These are phyloP conservation scores for Dactylellina leptospora DNA, from an alignment of 2,329 filamentous ascomycete species.

Conservation along the genomic window DNA sequence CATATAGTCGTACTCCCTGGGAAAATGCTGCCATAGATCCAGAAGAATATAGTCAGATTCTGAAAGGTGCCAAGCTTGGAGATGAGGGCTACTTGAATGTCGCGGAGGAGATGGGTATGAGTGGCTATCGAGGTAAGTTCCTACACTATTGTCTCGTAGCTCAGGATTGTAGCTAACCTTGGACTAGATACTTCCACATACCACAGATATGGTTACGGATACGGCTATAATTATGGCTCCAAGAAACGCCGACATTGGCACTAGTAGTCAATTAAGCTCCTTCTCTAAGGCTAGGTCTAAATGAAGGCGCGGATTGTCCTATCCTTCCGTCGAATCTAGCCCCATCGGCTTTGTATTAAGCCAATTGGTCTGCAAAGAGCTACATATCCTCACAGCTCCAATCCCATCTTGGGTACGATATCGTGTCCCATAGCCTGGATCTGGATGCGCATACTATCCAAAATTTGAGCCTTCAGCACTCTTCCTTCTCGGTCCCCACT, in stretches of 20 bases:
- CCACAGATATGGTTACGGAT: too few relatives aligned
- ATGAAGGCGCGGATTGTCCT: not conserved
- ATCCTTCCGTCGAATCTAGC: not conserved
- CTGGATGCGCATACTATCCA: constrained; percentile 82
- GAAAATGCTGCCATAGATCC: constrained; percentile 3
- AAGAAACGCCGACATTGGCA: not conserved
- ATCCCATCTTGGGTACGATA: constrained; percentile 56
- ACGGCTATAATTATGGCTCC: not conserved
- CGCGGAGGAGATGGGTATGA: constrained; percentile 37
- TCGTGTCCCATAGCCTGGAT: constrained; percentile 64
- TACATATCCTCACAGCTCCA: constrained; percentile 7
- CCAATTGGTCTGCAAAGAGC: not conserved
- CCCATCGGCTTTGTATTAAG: not conserved
- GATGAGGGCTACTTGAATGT: constrained; percentile 44
- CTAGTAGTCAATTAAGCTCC: not conserved
- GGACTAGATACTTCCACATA: constrained; percentile 27
- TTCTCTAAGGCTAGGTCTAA: not conserved
- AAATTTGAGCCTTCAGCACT: constrained; percentile 70
- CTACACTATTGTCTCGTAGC: not conserved
- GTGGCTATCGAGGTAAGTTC: constrained; percentile 14
- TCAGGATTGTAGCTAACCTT: not conserved
- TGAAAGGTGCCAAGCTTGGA: constrained; percentile 30
- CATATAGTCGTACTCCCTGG: constrained; percentile 35
- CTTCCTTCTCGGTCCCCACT: constrained; percentile 67
- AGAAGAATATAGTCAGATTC: constrained; percentile 21